Conservation (phyloP, 306 rosid species). For the Vigna trinervia region DNA sequence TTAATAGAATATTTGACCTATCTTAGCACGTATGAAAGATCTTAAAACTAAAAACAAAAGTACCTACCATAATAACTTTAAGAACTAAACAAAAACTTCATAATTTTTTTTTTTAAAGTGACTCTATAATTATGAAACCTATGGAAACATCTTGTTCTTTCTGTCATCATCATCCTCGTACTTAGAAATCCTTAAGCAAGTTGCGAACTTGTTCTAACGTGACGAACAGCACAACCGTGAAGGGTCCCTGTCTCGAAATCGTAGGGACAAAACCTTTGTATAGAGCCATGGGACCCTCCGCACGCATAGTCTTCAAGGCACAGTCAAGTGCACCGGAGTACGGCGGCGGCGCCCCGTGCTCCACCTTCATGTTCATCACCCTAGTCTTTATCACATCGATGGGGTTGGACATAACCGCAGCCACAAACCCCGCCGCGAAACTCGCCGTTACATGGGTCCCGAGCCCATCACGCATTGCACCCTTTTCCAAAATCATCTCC, state of each 20-base stretch:
- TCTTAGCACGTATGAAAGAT: neutral
- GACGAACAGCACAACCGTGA: conserved; percentile 73
- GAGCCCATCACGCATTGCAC: conserved; percentile 62
- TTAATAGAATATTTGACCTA: too few species aligned
- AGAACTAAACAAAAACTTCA: neutral
- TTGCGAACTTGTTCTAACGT: conserved; percentile 76
- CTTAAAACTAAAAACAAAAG: neutral
- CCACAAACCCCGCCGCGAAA: conserved; percentile 71
- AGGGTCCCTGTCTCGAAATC: conserved; percentile 76
- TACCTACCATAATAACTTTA: neutral
- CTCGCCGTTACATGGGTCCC: conserved; percentile 80
- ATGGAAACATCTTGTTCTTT: neutral
- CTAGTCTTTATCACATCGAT: conserved; percentile 81
- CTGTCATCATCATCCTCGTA: conserved; percentile 38
- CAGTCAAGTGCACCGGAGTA: conserved; percentile 72
- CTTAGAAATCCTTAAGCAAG: conserved; percentile 65
- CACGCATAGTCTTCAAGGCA: conserved; percentile 63
- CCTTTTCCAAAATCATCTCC: conserved; percentile 62
- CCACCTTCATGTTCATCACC: conserved; percentile 86
- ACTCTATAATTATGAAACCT: neutral
- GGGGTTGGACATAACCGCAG: conserved; percentile 69
- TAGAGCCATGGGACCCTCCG: conserved; percentile 75
- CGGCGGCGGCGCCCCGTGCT: conserved; percentile 54
- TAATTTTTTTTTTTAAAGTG: too few species aligned
- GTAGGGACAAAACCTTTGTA: conserved; percentile 80